A percentile compares a stretch with the other conserved stretches of the same genome.
These are phyloP conservation scores for Liquidambar formosana DNA, from an alignment of 164 flowering plant genomes.

Conservation along the genomic window DNA sequence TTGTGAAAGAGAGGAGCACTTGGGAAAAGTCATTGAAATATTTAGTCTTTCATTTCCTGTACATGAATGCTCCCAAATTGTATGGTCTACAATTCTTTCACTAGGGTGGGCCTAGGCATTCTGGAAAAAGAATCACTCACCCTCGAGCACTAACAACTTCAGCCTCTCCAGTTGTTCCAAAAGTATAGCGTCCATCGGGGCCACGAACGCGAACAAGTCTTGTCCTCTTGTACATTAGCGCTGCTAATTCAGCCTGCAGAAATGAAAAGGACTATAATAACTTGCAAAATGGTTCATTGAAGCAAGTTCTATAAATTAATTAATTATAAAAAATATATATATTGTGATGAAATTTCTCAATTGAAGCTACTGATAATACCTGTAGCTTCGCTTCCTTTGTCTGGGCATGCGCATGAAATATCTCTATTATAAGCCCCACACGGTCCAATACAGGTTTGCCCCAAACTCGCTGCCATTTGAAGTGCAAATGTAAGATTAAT, in stretches of 20 bases:
- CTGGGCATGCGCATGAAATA: constrained; percentile 93
- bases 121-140: constrained; percentile 38
- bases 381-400: constrained; percentile 94
- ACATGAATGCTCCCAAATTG: neutral
- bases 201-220: constrained; percentile 90
- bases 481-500: neutral
- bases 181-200: constrained; percentile 64
- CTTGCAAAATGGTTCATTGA: neutral
- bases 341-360: neutral
- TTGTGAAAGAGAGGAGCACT: neutral
- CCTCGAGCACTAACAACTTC: constrained; percentile 99
- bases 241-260: constrained; percentile 85
- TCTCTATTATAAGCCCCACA: constrained; percentile 94
- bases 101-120: too few species aligned
- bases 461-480: constrained; percentile 64
- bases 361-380: constrained; percentile 37
- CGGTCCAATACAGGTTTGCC: constrained; percentile 87
- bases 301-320: neutral
- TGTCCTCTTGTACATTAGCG: constrained; percentile 81
- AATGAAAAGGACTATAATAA: constrained; percentile 8
- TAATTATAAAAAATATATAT: too few species aligned
- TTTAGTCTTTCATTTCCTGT: neutral
- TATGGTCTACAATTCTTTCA: neutral
- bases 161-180: constrained; percentile 83
- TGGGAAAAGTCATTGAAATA: neutral